Evolutionary conservation across 176 grass and related monocot species (phyloP).

Genomic region (Ensete ventricosum): DNA sequence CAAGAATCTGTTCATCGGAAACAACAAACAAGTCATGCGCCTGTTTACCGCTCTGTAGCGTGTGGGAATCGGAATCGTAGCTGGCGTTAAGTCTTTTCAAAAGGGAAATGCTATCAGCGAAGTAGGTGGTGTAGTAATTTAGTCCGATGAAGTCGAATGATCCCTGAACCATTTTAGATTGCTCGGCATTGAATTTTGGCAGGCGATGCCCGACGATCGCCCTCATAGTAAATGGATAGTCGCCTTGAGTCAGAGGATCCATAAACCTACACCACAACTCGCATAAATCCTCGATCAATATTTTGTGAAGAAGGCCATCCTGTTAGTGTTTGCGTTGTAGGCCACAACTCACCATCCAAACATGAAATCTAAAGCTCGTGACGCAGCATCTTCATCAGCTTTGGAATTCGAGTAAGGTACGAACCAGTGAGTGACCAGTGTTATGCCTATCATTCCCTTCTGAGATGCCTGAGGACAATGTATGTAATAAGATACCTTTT

Average conservation of each 20-base stretch:
- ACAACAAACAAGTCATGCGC: neutral
- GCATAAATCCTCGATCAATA: neutral
- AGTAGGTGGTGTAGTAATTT: slow-evolving; percentile 66
- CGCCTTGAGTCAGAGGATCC: slow-evolving; percentile 52
- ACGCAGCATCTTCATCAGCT: slow-evolving; percentile 28
- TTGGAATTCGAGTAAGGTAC: slow-evolving; percentile 28
- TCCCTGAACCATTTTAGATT: slow-evolving; percentile 24
- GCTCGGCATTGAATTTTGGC: slow-evolving; percentile 40
- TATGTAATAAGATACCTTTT: neutral
- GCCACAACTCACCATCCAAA: slow-evolving; percentile 38
- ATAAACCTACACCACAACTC: slow-evolving; percentile 27
- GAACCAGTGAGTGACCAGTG: slow-evolving; percentile 43
- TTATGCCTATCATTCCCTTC: slow-evolving; percentile 55
- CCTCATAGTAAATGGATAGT: slow-evolving; percentile 58
- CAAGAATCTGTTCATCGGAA: neutral
- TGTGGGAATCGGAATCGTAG: slow-evolving; percentile 35
- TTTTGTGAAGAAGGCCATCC: neutral
- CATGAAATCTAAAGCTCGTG: slow-evolving; percentile 63
- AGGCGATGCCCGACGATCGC: slow-evolving; percentile 38
- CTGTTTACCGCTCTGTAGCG: slow-evolving; percentile 24
- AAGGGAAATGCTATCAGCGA: slow-evolving; percentile 12
- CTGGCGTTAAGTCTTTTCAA: neutral
- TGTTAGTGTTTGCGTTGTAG: neutral
- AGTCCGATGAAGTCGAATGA: slow-evolving; percentile 66
- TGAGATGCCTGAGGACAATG: slow-evolving; percentile 27